Conservation (phyloP, 306 rosid species). For the Pachyrhizus erosus region DNA sequence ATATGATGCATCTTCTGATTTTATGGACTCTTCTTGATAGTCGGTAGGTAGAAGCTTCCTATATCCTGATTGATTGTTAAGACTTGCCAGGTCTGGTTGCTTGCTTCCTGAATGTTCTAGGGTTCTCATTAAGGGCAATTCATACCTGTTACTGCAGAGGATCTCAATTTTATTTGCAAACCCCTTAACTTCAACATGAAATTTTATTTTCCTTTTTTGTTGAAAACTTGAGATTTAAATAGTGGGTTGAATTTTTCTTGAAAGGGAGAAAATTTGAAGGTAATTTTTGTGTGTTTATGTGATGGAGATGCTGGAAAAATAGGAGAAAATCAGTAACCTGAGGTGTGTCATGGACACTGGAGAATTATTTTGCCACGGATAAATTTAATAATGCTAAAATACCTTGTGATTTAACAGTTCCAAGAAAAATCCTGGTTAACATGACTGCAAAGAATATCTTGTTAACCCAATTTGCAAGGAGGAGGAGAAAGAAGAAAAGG, state of each 20-base stretch:
- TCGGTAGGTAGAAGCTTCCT: neutral
- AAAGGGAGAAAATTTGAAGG: constrained; percentile 22
- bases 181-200: neutral
- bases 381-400: neutral
- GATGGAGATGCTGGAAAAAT: neutral
- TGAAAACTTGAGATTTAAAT: neutral
- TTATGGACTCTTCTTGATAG: neutral
- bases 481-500: neutral
- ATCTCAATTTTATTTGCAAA: constrained; percentile 22
- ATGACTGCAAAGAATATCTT: neutral
- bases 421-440: neutral
- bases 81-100: neutral
- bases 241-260: constrained; percentile 21
- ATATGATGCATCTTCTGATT: neutral
- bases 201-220: neutral
- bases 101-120: neutral
- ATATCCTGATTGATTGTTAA: constrained; percentile 16
- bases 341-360: neutral
- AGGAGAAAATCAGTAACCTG: neutral
- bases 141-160: neutral
- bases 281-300: constrained; percentile 14
- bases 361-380: neutral
- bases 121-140: neutral
- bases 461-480: neutral
- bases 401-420: neutral